Percentiles rank a stretch among this genome's conserved stretches.
phyloP scores from a whole-genome alignment of 1,284 basidiomycete species.

The Microbotryomycetes sp. region DNA sequence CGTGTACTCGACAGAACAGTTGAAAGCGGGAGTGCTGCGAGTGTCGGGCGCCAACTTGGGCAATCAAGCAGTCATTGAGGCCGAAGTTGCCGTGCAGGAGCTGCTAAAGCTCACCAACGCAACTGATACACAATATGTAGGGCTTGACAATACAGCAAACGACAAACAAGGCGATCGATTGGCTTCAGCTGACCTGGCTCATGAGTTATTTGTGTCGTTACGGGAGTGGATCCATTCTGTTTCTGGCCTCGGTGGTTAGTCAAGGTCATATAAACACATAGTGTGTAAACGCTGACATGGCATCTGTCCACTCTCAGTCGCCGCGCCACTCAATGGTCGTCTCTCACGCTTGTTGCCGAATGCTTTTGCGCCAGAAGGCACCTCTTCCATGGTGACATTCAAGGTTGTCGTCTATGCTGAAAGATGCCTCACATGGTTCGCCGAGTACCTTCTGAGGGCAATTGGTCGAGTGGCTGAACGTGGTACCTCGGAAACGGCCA shows the following conservation, averaged over 20 bases:
- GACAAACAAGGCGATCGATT: not conserved
- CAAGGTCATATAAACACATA: no score
- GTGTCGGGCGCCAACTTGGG: constrained; percentile 71
- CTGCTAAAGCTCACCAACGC: constrained; percentile 2
- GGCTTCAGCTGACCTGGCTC: not conserved
- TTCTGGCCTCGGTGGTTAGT: constrained; percentile 21
- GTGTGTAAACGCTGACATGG: no score
- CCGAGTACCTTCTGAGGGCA: constrained; percentile 16
- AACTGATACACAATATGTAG: not conserved
- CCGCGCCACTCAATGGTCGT: no score
- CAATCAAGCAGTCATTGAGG: constrained; percentile 83
- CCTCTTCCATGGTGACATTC: constrained; percentile 18
- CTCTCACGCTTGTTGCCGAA: not conserved
- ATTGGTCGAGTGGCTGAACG: constrained; percentile 14
- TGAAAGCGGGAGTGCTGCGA: constrained; percentile 61
- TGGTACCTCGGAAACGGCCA: not conserved
- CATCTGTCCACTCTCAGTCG: no score
- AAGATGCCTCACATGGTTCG: constrained; percentile 12
- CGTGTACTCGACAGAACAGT: constrained; percentile 47
- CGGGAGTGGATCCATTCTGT: constrained; percentile 19
- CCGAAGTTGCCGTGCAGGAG: constrained; percentile 57
- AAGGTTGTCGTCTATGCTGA: constrained; percentile 26
- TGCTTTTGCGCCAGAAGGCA: not conserved
- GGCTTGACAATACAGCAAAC: not conserved
- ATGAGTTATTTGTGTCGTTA: constrained; percentile 16